A percentile compares a stretch with the other conserved stretches of the same genome.
These are phyloP conservation scores for Musa balbisiana DNA, from an alignment of 202 grass and related monocot species.

Conservation along the genomic window DNA sequence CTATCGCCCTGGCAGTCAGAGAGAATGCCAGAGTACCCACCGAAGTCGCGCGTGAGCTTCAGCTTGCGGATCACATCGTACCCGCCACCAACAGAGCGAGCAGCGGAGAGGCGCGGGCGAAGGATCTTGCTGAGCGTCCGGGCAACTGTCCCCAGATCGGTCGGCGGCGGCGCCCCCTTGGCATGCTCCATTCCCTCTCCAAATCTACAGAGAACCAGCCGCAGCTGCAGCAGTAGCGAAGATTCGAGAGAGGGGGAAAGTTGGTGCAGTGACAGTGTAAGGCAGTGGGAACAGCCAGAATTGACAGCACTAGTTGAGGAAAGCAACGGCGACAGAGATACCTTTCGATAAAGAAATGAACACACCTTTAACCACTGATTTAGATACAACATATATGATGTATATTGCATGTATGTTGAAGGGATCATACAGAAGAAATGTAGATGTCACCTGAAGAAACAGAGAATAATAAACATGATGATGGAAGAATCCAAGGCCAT, in stretches of 20 bases:
- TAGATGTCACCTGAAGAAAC: too few species aligned
- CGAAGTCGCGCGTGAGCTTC: not conserved
- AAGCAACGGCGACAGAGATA: not conserved
- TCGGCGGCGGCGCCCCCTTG: not conserved
- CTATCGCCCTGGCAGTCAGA: not conserved
- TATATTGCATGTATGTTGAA: not conserved
- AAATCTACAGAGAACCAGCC: not conserved
- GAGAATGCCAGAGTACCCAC: not conserved
- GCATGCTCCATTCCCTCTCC: not conserved
- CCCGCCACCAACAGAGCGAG: not conserved
- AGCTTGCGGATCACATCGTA: not conserved
- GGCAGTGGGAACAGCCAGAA: not conserved
- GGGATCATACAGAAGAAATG: too few species aligned
- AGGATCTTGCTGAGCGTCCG: conserved; percentile 2
- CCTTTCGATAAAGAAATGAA: not conserved
- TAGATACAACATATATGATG: not conserved
- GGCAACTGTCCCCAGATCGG: not conserved
- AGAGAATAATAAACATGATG: too few species aligned
- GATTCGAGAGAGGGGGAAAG: not conserved
- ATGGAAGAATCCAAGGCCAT: too few species aligned
- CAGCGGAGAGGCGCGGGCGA: not conserved
- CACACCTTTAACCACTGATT: not conserved
- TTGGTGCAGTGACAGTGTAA: not conserved
- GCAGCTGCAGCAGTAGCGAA: not conserved
- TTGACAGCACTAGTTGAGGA: not conserved